These are phyloP conservation scores for Boletus rex-veris DNA, from an alignment of 768 basidiomycete genomes.

Conservation along the genomic window DNA sequence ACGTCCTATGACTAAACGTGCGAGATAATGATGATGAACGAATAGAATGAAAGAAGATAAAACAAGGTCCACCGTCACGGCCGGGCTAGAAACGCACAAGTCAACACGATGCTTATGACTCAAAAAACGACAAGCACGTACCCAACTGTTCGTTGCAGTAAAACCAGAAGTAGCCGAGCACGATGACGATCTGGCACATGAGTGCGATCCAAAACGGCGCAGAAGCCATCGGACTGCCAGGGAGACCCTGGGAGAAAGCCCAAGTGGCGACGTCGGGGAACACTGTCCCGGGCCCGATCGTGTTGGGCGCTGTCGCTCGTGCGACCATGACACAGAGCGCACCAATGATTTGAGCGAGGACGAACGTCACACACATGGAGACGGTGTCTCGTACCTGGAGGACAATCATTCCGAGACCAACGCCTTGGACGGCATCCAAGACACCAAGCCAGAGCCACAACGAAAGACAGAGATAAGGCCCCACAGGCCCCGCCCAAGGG, in stretches of 20 bases:
- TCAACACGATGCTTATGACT: not conserved
- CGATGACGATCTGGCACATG: conserved; percentile 76
- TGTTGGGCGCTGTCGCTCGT: conserved; percentile 84
- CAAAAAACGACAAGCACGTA: conserved; percentile 31
- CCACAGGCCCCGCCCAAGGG: conserved; percentile 84
- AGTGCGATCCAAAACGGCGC: conserved; percentile 89
- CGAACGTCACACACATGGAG: conserved; percentile 92
- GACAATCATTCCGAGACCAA: conserved; percentile 88
- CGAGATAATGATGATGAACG: not conserved
- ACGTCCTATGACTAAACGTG: not conserved
- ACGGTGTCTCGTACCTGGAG: conserved; percentile 56
- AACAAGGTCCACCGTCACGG: conserved; percentile 2
- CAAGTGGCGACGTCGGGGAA: conserved; percentile 92
- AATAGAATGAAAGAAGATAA: too few relatives aligned
- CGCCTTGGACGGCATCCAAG: conserved; percentile 90
- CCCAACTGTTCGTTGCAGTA: conserved; percentile 92
- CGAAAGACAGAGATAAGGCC: conserved; percentile 86
- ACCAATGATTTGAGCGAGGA: conserved; percentile 87
- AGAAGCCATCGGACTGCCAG: conserved; percentile 76
- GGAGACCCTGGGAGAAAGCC: conserved; percentile 74
- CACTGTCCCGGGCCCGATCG: conserved; percentile 84
- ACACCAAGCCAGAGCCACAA: conserved; percentile 97
- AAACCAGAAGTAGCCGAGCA: conserved; percentile 94
- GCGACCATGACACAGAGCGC: conserved; percentile 91
- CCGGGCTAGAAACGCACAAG: conserved; percentile 4